A percentile compares a stretch with the other conserved stretches of the same genome.
phyloP scores from a whole-genome alignment of 1,139 yeast species.

The Yamadazyma taylorii region DNA sequence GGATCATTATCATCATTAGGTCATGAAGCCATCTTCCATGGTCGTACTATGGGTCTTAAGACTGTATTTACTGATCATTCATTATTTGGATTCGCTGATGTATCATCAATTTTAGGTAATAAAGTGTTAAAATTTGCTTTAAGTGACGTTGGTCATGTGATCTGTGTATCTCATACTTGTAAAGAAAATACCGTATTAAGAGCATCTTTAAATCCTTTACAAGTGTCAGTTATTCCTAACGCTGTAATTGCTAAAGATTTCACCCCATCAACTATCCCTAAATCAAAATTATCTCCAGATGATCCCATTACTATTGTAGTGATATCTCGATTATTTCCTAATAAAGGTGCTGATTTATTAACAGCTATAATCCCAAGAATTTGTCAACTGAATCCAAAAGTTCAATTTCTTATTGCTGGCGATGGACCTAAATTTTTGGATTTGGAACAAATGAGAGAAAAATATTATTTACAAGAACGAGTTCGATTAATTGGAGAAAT shows the following conservation, averaged over 20 bases:
- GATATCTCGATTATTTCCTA: conserved; percentile 89
- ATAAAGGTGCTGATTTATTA: conserved; percentile 90
- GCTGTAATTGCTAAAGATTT: conserved; percentile 90
- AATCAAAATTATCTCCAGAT: conserved; percentile 6
- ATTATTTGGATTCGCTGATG: conserved; percentile 87
- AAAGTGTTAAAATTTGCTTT: conserved; percentile 81
- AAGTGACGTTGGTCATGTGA: conserved; percentile 86
- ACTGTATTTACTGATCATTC: conserved; percentile 97
- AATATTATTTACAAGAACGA: conserved; percentile 79
- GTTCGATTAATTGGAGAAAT: conserved; percentile 86
- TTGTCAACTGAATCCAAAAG: conserved; percentile 62
- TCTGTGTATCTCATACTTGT: conserved; percentile 95
- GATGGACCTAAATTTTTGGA: conserved; percentile 96
- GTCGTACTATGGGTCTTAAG: conserved; percentile 85
- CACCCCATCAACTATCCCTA: conserved; percentile 47
- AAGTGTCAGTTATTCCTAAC: conserved; percentile 90
- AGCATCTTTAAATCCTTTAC: conserved; percentile 75
- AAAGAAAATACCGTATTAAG: conserved; percentile 93
- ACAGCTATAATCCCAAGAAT: conserved; percentile 85
- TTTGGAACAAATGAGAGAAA: conserved; percentile 92
- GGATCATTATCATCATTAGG: conserved; percentile 86
- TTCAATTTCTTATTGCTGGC: conserved; percentile 86
- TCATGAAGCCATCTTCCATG: conserved; percentile 89
- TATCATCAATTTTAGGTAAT: conserved; percentile 82
- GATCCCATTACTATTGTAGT: conserved; percentile 75